Percentiles rank a stretch among this genome's conserved stretches.
Conservation (phyloP, 805 yeast species). For the Kodamaea kaohsiungensis region DNA sequence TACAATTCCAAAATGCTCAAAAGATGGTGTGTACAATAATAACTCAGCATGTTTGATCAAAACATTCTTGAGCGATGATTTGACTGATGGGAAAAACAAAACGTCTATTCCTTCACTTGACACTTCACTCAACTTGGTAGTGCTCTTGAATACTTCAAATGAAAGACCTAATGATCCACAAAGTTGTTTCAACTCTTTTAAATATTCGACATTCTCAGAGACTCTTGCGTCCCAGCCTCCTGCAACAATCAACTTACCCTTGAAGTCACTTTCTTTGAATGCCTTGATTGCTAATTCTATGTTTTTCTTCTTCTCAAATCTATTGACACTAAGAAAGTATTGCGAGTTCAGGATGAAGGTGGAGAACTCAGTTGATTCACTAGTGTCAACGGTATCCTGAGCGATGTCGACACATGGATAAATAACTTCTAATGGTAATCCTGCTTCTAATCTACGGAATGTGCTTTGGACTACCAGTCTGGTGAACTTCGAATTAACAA, state of each 20-base stretch:
- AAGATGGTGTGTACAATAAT: slow-evolving; percentile 83
- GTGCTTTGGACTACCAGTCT: slow-evolving; percentile 64
- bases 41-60: slow-evolving; percentile 58
- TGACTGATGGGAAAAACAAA: slow-evolving; percentile 79
- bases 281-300: slow-evolving; percentile 75
- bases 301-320: slow-evolving; percentile 87
- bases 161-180: slow-evolving; percentile 46
- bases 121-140: background rate
- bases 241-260: slow-evolving; percentile 60
- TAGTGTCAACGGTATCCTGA: slow-evolving; percentile 18
- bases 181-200: slow-evolving; percentile 56
- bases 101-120: slow-evolving; percentile 38
- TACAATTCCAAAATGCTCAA: slow-evolving; percentile 96
- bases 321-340: slow-evolving; percentile 73
- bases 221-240: slow-evolving; percentile 90
- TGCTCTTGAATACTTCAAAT: background rate
- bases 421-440: slow-evolving; percentile 40
- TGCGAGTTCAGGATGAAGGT: slow-evolving; percentile 35
- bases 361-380: slow-evolving; percentile 31
- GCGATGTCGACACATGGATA: slow-evolving; percentile 76
- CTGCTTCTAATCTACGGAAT: slow-evolving; percentile 53
- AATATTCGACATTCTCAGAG: slow-evolving; percentile 70
- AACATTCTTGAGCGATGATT: slow-evolving; percentile 61
- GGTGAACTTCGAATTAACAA: slow-evolving; percentile 89
- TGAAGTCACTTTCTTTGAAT: slow-evolving; percentile 47